Evolutionary conservation across 2,329 filamentous ascomycete genomes (phyloP).

Genomic region (Aspergillus thermomutatus): DNA sequence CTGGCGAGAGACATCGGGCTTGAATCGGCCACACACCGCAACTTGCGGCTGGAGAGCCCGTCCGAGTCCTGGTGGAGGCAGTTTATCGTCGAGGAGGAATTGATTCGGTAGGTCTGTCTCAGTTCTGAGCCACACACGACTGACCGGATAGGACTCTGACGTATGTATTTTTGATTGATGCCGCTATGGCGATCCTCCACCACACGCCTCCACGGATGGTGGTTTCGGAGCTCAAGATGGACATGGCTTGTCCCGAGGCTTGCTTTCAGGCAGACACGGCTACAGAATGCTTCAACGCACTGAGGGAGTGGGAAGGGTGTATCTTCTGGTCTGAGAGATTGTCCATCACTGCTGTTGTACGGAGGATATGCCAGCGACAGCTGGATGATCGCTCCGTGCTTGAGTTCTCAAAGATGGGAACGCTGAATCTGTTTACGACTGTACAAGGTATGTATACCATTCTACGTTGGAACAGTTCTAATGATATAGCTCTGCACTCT

Average conservation of each 20-base stretch:
- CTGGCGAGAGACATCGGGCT: constrained; percentile 17
- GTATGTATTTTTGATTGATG: constrained; percentile 28
- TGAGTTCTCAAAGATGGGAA: constrained; percentile 18
- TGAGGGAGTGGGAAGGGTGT: constrained; percentile 19
- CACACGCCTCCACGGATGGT: constrained; percentile 26
- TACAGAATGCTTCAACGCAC: constrained; percentile 13
- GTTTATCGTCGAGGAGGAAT: constrained; percentile 22
- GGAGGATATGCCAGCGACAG: constrained; percentile 16
- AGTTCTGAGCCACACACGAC: not conserved
- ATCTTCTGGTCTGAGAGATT: constrained; percentile 15
- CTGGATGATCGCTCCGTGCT: constrained; percentile 9
- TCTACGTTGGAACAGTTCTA: not conserved
- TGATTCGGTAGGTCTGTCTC: constrained; percentile 18
- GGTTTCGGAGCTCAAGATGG: constrained; percentile 24
- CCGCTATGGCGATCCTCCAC: constrained; percentile 27
- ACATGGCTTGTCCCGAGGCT: constrained; percentile 22
- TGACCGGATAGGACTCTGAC: constrained; percentile 16
- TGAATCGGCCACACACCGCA: constrained; percentile 13
- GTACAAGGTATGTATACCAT: constrained; percentile 15
- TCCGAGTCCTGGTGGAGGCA: constrained; percentile 18
- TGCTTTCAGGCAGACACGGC: constrained; percentile 26
- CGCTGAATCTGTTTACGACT: constrained; percentile 23
- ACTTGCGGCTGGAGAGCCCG: constrained; percentile 2
- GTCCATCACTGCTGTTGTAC: constrained; percentile 17
- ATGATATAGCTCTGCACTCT: constrained; percentile 17